Conservation (phyloP, 305 asterid species). For the Fraxinus dipetala region DNA sequence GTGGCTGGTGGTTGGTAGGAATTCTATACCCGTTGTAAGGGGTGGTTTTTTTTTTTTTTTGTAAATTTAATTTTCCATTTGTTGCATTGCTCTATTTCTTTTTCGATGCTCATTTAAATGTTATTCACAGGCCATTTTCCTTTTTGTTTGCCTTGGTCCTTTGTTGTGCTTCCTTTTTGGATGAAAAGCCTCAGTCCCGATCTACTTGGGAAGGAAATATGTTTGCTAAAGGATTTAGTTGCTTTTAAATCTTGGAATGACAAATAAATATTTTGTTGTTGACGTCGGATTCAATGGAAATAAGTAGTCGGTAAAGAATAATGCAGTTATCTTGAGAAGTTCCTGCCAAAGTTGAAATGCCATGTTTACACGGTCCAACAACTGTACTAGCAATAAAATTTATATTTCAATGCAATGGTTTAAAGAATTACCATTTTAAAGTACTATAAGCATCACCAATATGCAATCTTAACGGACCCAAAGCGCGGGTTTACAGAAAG, state of each 20-base stretch:
- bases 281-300: not conserved
- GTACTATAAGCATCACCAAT: not conserved
- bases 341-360: not conserved
- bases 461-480: not conserved
- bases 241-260: not conserved
- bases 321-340: not conserved
- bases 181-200: not conserved
- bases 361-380: not conserved
- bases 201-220: not conserved
- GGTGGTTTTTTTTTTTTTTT: too few relatives aligned
- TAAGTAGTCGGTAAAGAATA: not conserved
- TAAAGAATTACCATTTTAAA: not conserved
- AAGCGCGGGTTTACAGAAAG: not conserved
- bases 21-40: conserved; percentile 3
- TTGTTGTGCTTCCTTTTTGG: not conserved
- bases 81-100: not conserved
- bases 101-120: not conserved
- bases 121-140: not conserved
- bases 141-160: not conserved
- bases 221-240: not conserved
- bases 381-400: not conserved
- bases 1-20: conserved; percentile 38
- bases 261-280: not conserved
- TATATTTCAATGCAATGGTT: not conserved
- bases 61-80: not conserved